Conservation (phyloP, 2,329 filamentous ascomycete genomes). For the Coniosporium tulheliwenetii region DNA sequence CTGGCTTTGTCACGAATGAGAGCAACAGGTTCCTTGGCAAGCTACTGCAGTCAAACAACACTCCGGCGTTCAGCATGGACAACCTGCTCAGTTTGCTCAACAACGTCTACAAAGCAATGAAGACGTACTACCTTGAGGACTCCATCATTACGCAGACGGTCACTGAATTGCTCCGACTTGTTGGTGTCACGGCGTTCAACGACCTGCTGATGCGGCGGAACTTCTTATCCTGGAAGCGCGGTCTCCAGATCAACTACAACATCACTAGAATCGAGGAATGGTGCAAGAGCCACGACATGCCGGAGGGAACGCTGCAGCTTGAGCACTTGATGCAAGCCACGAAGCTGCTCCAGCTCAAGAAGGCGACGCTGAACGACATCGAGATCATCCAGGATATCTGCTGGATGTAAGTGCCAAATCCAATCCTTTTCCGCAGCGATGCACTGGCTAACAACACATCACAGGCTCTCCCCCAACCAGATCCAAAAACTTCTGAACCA, state of each 20-base stretch:
- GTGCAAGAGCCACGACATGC: constrained; percentile 99
- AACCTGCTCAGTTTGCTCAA: constrained; percentile 91
- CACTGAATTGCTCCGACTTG: constrained; percentile 80
- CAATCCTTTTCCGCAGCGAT: background rate
- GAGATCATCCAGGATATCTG: constrained; percentile 99
- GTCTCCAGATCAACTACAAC: constrained; percentile 99
- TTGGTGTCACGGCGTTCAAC: constrained; percentile 96
- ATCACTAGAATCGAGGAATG: constrained; percentile 98
- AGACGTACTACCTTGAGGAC: constrained; percentile 93
- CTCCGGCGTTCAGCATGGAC: constrained; percentile 98
- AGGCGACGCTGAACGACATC: constrained; percentile 96
- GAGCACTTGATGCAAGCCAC: constrained; percentile 99
- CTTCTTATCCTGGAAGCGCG: constrained; percentile 98
- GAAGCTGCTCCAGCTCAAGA: constrained; percentile 95
- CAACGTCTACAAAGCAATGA: constrained; percentile 97
- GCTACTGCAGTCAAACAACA: constrained; percentile 75
- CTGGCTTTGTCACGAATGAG: constrained; percentile 97
- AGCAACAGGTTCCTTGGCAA: constrained; percentile 97
- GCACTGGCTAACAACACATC: constrained; percentile 1
- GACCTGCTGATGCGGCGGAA: constrained; percentile 94
- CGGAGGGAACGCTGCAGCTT: constrained; percentile 88
- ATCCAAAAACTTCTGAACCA: constrained; percentile 98
- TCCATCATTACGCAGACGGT: constrained; percentile 91
- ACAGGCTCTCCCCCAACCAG: constrained; percentile 88
- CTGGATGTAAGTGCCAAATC: constrained; percentile 67